Evolutionary conservation across 1,284 basidiomycete genomes (phyloP).

Genomic region (Rhodotorula sp.): DNA sequence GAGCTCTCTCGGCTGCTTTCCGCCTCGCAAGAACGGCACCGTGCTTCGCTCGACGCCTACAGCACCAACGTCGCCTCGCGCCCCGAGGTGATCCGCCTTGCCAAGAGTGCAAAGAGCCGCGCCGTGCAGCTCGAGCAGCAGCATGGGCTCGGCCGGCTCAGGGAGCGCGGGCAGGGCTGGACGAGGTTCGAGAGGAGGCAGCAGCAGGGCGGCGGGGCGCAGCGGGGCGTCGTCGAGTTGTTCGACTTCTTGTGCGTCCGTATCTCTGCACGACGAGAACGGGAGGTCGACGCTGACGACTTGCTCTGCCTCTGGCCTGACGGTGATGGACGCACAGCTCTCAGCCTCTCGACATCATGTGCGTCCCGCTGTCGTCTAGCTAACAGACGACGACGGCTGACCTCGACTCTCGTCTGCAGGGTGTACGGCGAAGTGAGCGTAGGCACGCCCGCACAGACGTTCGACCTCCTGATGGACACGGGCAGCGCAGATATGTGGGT

Average conservation of each 20-base stretch:
- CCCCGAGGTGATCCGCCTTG: conserved; percentile 5
- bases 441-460: conserved; percentile 26
- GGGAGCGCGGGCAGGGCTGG: not conserved
- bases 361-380: not conserved
- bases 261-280: not conserved
- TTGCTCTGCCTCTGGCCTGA: not conserved
- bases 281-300: not conserved
- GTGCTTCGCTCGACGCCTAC: conserved; percentile 7
- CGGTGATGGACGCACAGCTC: not conserved
- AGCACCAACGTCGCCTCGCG: not conserved
- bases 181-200: not conserved
- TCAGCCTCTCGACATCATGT: conserved; percentile 28
- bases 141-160: not conserved
- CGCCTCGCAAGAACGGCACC: not conserved
- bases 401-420: not conserved
- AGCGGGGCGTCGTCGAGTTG: conserved; percentile 9
- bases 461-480: conserved; percentile 33
- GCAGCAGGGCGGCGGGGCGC: not conserved
- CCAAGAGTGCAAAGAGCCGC: not conserved
- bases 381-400: not conserved
- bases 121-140: conserved; percentile 1
- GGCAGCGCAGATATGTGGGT: conserved; percentile 36
- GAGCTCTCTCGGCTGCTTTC: not conserved
- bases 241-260: conserved; percentile 10
- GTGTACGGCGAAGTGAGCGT: conserved; percentile 24